Percentiles rank a stretch among this genome's conserved stretches.
Conservation (phyloP, 1,139 yeast species). For the Saccharomycopsis crataegensis region DNA sequence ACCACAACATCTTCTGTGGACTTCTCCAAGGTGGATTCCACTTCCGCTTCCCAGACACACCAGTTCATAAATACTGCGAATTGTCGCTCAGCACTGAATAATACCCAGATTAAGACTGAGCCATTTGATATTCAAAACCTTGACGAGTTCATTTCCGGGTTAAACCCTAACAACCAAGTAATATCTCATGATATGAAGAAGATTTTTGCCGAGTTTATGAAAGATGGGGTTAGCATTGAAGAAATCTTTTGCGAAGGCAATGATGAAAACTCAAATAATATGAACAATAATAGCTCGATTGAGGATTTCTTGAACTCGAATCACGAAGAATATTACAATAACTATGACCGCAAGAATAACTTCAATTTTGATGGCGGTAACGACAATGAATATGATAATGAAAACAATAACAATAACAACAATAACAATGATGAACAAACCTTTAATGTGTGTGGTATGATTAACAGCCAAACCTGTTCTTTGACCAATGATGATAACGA, state of each 20-base stretch:
- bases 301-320: constrained; percentile 2
- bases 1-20: neutral
- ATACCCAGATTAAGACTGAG: neutral
- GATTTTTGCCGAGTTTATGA: constrained; percentile 2
- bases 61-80: constrained; percentile 9
- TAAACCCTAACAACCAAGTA: neutral
- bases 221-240: constrained; percentile 8
- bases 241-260: constrained; percentile 1
- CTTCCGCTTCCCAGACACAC: constrained; percentile 3
- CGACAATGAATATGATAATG: neutral
- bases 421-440: constrained; percentile 5
- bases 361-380: constrained; percentile 3
- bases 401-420: neutral
- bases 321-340: neutral
- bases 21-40: neutral
- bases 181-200: neutral
- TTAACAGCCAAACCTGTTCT: neutral
- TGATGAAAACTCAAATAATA: neutral
- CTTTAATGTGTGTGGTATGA: neutral
- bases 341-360: constrained; percentile 6
- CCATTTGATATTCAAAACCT: constrained; percentile 2
- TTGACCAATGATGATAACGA: constrained; percentile 5
- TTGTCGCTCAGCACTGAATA: constrained; percentile 6
- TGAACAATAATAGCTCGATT: neutral
- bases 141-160: neutral